Evolutionary conservation across 306 rosid genomes (phyloP), one percentile per base, ranked within the genome.

Genomic region (Corylus heterophylla): DNA sequence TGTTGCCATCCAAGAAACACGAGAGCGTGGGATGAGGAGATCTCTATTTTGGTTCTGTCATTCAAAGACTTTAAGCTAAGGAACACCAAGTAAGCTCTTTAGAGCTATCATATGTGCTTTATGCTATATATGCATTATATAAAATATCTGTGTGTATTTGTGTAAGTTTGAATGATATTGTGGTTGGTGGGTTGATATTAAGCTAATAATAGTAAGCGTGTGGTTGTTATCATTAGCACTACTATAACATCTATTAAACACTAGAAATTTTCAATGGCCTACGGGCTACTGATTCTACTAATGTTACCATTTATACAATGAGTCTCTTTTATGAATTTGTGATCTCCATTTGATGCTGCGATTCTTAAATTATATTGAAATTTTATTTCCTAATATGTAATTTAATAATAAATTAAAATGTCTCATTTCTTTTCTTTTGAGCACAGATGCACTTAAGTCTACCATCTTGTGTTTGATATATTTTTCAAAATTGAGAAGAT

Each of bases 401-500:
- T 31, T 2, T 63, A 35, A 63, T 63, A 12, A 37, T 66, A 17
- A 39, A 17, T 14, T 42, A 66, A 66, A 66, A 66, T 37, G 13
- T 18, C 25, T 37, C 20, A 25, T 12, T 13, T 17, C 0, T 71
- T 29, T 75, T 75, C 62, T 39, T n/a, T 75, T 74, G 81, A 58
- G 54, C 82, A n/a, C 59, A n/a, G 50, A 71, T 71, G 27, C 64
- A 17, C 55, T 45, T 74, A 31, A 39, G 51, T 67, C 29, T 51
- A 56, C 16, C 27, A 55, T 50, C 59, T 74, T 78, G 42, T 56
- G 77, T 54, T 73, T 48, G 22, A 64, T 8, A 49, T 79, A 69
- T 52, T 54, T 49, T 68, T 63, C 13, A n/a, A 69, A 67, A 79
- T 58, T 70, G 18, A 70, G 71, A 12, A 63, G 45, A 8, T 52